Base-by-base conservation (phyloP, 2,329 filamentous ascomycete genomes). In the Aureobasidium namibiae region DNA sequence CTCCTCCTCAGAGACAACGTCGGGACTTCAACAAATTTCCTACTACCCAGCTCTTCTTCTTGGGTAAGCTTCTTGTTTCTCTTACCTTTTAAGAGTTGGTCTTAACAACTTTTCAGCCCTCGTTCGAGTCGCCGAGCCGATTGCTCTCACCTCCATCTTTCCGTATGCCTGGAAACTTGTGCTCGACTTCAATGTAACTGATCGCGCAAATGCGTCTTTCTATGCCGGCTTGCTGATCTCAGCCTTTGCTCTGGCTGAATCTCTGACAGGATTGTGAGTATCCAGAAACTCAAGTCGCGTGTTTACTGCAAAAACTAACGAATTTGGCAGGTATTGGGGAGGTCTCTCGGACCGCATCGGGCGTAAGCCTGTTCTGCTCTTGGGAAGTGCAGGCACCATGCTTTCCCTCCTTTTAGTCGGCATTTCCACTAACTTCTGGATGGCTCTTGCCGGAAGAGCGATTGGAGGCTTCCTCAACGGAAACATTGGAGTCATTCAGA, bases 141-240 rank as follows among this genome's bases (percentile, higher is more conserved):
- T 96, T 67, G 91, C 92, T 53, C 82, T 96, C 64, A 96, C 91
- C 1, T 94, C 89, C 69, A 94, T 96, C 73, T 95, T 92, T 67
- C 92, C 92, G 21, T 96, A 96, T 73, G 89, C 89, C 61, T 95
- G 88, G 88, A 82, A 87, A 61, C 84, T 92, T 65, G 86, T 92
- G 65, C 89, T 89, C 73, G 80, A 84, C 66, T 90, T 90, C 73
- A 69, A 89, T 41, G 80, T 92, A 65, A 88, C 87, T 63, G 80
- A 83, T 66, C 82, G 85, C 65, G 77, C 82, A 74, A 83, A 92
- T 83, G 89, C 89, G 62, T 95, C 86, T 38, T 92, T 89, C 75
- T 95, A 95, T 74, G 88, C 92, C 31, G 92, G 92, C 53, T 78
- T 94, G 64, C 84, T 95, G 71, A 91, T 95, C 66, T 92, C 90